Base-by-base conservation (phyloP, 1,284 basidiomycete species). In the Amylostereum chailletii region DNA sequence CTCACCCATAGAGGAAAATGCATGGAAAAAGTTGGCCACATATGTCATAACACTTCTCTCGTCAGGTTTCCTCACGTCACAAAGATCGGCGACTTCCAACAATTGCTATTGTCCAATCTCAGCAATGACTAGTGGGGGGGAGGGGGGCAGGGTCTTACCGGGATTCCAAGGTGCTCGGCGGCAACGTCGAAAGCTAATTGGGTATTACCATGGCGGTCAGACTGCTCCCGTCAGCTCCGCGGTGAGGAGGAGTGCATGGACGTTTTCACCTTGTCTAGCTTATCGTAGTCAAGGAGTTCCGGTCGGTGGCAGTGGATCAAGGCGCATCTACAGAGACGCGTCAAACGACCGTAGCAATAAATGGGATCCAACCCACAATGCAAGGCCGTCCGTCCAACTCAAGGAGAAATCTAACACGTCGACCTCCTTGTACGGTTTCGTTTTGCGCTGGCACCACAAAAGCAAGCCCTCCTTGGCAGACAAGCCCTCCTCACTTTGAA, bases 401-500 rank as follows among this genome's bases (percentile, higher is more conserved):
- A 79, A 66, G 11, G 90, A 90, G 64, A 99, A 99, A 64, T 98
- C 92, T 68, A 90, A 82, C 5, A 99, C 91, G 49, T 96, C 71
- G 19, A 98, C 94, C 58, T 94, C 90, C 52, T 83, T 80, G 69
- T 99, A 98, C 0, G 86, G 83, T 32, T 80, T 81, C 1, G 96
- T 99, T 70, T 96, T 96, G 50, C 95, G 82, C 63, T 98, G 95
- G 71, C 94, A 97, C 95, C 95, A 99, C 1, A 99, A 77, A 2
- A 99, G 72, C 9, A 99, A 77, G 41, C 94, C 95, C 65, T 98
- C 96, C 66, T 95, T 94, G 1, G 95, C 95, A 4, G 93, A 95
- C 30, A 97, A 78, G 48, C 95, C 95, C 69, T 98, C 95, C 75
- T 95, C 93, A 60, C 94, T 96, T 68, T 61, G 51, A 51, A 31